Evolutionary conservation across 805 yeast species (phyloP).

Genomic region (Candida tibetensis): DNA sequence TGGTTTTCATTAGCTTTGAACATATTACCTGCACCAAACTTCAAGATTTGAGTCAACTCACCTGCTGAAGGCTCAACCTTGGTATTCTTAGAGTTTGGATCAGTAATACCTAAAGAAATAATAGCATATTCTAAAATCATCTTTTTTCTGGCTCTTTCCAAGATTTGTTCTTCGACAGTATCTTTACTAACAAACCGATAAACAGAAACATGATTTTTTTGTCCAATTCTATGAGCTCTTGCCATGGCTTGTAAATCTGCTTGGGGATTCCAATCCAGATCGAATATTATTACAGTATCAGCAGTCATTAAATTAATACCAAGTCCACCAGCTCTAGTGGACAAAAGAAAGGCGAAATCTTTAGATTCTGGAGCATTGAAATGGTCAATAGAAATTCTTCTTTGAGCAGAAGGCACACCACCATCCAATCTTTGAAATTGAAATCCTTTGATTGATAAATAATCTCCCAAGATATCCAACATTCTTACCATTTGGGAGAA

Average conservation of each 20-base stretch:
- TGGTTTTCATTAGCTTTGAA: constrained; percentile 94
- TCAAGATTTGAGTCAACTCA: constrained; percentile 88
- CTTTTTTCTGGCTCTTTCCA: constrained; percentile 95
- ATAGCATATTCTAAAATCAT: constrained; percentile 98
- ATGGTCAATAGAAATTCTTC: constrained; percentile 94
- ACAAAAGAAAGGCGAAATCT: constrained; percentile 84
- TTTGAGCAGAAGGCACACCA: constrained; percentile 89
- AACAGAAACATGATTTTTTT: constrained; percentile 95
- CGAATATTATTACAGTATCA: constrained; percentile 96
- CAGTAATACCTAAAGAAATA: constrained; percentile 92
- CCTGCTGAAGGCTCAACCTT: constrained; percentile 75
- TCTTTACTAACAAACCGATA: constrained; percentile 97
- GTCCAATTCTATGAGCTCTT: constrained; percentile 99
- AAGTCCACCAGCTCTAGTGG: constrained; percentile 98
- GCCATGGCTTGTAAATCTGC: constrained; percentile 99
- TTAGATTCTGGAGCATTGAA: constrained; percentile 91
- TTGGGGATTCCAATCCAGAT: constrained; percentile 99
- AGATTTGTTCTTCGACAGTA: constrained; percentile 95
- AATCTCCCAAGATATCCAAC: constrained; percentile 93
- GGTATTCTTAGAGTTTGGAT: constrained; percentile 53
- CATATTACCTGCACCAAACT: constrained; percentile 99
- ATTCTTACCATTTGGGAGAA: constrained; percentile 97
- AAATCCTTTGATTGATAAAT: constrained; percentile 79
- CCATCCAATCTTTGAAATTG: constrained; percentile 94
- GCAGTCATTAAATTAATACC: constrained; percentile 99